Evolutionary conservation across 73 alveolate genomes (phyloP).

Genomic region (Paramecium octaurelia): DNA sequence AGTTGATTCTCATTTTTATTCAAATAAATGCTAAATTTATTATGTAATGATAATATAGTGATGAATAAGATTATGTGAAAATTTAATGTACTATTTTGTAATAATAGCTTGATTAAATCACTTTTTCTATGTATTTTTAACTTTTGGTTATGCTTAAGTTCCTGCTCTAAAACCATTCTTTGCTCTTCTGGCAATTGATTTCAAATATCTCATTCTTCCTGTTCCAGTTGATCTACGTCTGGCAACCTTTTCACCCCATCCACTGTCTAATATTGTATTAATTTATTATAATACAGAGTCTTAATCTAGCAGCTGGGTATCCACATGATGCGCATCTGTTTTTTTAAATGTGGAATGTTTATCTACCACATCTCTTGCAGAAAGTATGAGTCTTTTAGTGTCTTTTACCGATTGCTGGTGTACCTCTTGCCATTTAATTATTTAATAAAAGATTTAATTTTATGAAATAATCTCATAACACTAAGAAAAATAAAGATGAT

Average conservation of each 20-base stretch:
- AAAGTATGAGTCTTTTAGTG: slow-evolving; percentile 82
- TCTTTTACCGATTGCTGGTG: slow-evolving; percentile 79
- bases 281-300: slow-evolving; percentile 67
- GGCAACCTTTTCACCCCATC: slow-evolving; percentile 76
- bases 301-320: slow-evolving; percentile 73
- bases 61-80: neutral
- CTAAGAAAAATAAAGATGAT: neutral
- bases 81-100: neutral
- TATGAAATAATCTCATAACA: neutral
- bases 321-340: slow-evolving; percentile 78
- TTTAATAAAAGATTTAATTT: slow-evolving; percentile 42
- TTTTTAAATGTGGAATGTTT: slow-evolving; percentile 77
- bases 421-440: slow-evolving; percentile 78
- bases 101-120: slow-evolving; percentile 6
- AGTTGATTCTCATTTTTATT: neutral
- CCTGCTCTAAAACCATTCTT: slow-evolving; percentile 91
- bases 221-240: slow-evolving; percentile 82
- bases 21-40: neutral
- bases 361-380: slow-evolving; percentile 81
- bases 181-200: slow-evolving; percentile 81
- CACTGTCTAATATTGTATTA: slow-evolving; percentile 67
- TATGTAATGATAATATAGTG: neutral
- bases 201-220: slow-evolving; percentile 87
- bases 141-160: slow-evolving; percentile 69
- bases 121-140: slow-evolving; percentile 27